These are phyloP conservation scores for Didymella keratinophila DNA, from an alignment of 2,329 filamentous ascomycete species.

Conservation along the genomic window DNA sequence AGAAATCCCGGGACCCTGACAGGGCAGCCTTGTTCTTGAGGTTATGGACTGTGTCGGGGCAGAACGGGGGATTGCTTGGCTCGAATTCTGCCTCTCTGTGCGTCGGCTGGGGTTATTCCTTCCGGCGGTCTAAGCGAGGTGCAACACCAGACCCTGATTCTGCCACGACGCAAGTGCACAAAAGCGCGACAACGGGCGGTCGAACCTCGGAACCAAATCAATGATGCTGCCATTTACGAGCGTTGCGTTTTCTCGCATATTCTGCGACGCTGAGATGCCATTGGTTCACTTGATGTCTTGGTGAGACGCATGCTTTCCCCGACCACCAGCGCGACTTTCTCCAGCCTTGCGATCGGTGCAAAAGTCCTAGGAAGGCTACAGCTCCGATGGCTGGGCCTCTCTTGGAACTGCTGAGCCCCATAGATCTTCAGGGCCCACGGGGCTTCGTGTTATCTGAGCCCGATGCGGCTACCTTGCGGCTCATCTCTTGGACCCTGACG, in stretches of 20 bases:
- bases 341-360: constrained; percentile 14
- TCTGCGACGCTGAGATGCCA: background rate
- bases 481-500: constrained; percentile 28
- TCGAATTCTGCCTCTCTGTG: background rate
- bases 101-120: background rate
- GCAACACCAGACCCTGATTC: background rate
- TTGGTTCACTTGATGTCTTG: background rate
- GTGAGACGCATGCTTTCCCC: background rate
- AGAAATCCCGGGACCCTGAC: too few relatives aligned
- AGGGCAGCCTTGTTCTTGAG: background rate
- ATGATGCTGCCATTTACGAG: background rate
- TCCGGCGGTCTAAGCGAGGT: constrained; percentile 1
- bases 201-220: background rate
- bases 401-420: constrained; percentile 26
- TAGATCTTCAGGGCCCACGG: constrained; percentile 29
- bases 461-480: constrained; percentile 30
- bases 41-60: background rate
- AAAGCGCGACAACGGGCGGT: background rate
- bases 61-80: background rate
- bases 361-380: constrained; percentile 1
- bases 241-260: background rate
- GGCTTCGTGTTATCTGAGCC: constrained; percentile 25
- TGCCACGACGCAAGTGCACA: background rate
- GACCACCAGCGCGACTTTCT: background rate
- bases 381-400: constrained; percentile 20